These are phyloP conservation scores for Carex kokanica DNA, from an alignment of 176 grass and related monocot genomes.

Conservation along the genomic window DNA sequence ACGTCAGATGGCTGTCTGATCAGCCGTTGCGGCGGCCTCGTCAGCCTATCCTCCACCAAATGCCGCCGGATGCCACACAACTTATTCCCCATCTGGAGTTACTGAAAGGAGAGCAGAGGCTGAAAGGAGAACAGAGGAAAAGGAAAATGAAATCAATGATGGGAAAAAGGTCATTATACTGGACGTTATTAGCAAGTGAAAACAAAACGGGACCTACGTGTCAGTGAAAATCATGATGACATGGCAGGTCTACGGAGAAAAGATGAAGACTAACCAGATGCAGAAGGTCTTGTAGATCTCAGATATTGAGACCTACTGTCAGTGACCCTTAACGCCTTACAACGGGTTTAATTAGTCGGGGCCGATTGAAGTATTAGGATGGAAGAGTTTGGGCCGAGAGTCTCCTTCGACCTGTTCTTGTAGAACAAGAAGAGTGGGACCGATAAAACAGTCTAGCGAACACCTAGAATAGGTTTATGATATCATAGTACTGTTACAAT, in stretches of 20 bases:
- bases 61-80: not conserved
- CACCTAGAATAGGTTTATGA: not conserved
- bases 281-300: not conserved
- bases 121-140: slow-evolving; percentile 16
- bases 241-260: not conserved
- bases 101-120: too few relatives aligned
- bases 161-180: not conserved
- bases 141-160: not conserved
- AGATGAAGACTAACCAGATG: not conserved
- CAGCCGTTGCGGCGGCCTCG: slow-evolving; percentile 49
- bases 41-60: slow-evolving; percentile 70
- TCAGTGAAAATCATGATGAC: not conserved
- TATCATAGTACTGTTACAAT: not conserved
- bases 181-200: not conserved
- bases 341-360: not conserved
- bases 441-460: not conserved
- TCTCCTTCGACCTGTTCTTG: not conserved
- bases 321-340: not conserved
- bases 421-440: not conserved
- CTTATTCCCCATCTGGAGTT: slow-evolving; percentile 53
- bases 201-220: not conserved
- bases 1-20: slow-evolving; percentile 52
- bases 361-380: too few relatives aligned
- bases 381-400: too few relatives aligned
- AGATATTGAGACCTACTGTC: not conserved